Evolutionary conservation across 2,329 filamentous ascomycete genomes (phyloP).

Genomic region (Fusarium sp.): DNA sequence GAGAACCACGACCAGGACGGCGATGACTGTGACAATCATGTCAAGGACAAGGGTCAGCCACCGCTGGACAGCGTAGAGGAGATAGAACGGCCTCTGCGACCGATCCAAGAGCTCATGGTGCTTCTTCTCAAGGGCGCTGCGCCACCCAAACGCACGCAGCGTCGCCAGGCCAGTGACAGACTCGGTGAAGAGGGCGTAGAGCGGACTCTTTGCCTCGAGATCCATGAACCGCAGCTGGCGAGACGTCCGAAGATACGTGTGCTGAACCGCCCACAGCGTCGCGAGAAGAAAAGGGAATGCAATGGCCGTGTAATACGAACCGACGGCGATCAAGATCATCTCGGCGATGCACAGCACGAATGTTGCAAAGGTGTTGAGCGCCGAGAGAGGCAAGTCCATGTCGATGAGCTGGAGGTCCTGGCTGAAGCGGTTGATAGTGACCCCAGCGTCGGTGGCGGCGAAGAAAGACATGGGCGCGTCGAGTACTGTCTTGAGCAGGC

Average conservation of each 20-base stretch:
- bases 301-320: conserved; percentile 32
- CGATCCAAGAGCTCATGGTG: conserved; percentile 50
- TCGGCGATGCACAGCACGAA: conserved; percentile 36
- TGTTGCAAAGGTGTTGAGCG: conserved; percentile 37
- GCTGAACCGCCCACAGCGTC: conserved; percentile 27
- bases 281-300: conserved; percentile 26
- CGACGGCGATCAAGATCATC: conserved; percentile 32
- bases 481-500: conserved; percentile 36
- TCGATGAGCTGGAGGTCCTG: conserved; percentile 54
- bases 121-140: conserved; percentile 46
- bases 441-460: conserved; percentile 47
- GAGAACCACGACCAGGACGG: conserved; percentile 32
- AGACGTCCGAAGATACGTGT: conserved; percentile 57
- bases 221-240: conserved; percentile 62
- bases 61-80: conserved; percentile 47
- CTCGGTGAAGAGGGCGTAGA: conserved; percentile 61
- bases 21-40: conserved; percentile 35
- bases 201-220: conserved; percentile 58
- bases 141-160: conserved; percentile 61
- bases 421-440: conserved; percentile 51
- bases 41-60: conserved; percentile 42
- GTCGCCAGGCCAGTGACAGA: conserved; percentile 57
- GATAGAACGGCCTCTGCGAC: conserved; percentile 59
- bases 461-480: conserved; percentile 50
- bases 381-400: conserved; percentile 46